These are phyloP conservation scores for Phytopythium litorale DNA, from an alignment of 352 stramenopile species.

Conservation along the genomic window DNA sequence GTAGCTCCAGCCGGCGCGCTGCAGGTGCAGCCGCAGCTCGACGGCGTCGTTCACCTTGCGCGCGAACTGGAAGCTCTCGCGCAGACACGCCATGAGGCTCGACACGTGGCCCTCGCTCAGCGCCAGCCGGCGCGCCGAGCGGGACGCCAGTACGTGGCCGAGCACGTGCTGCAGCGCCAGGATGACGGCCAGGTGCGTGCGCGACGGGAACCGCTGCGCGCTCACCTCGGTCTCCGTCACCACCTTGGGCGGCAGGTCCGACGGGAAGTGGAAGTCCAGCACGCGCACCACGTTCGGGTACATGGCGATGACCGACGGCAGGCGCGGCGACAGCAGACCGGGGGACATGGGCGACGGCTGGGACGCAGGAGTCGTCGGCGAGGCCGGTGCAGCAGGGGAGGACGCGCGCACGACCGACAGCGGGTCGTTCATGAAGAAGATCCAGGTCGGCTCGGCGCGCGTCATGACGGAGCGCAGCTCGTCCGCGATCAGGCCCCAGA, in stretches of 20 bases:
- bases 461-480: slow-evolving; percentile 77
- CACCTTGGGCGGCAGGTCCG: slow-evolving; percentile 47
- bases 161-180: slow-evolving; percentile 63
- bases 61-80: slow-evolving; percentile 70
- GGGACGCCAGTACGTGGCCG: slow-evolving; percentile 59
- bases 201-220: slow-evolving; percentile 53
- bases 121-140: slow-evolving; percentile 32
- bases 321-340: slow-evolving; percentile 31
- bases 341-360: slow-evolving; percentile 11
- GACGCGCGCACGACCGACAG: background rate
- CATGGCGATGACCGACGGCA: slow-evolving; percentile 64
- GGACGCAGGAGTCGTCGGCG: slow-evolving; percentile 3
- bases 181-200: slow-evolving; percentile 63
- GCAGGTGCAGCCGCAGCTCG: slow-evolving; percentile 45
- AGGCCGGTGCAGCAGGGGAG: slow-evolving; percentile 4
- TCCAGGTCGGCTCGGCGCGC: slow-evolving; percentile 69
- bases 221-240: slow-evolving; percentile 54
- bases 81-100: slow-evolving; percentile 46
- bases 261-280: slow-evolving; percentile 53
- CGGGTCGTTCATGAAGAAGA: slow-evolving; percentile 46
- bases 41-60: slow-evolving; percentile 71
- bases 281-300: slow-evolving; percentile 51
- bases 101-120: slow-evolving; percentile 55
- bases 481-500: slow-evolving; percentile 78
- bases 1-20: slow-evolving; percentile 48